Evolutionary conservation across 441 rosid species (phyloP).

Genomic region (Eruca vesicaria): DNA sequence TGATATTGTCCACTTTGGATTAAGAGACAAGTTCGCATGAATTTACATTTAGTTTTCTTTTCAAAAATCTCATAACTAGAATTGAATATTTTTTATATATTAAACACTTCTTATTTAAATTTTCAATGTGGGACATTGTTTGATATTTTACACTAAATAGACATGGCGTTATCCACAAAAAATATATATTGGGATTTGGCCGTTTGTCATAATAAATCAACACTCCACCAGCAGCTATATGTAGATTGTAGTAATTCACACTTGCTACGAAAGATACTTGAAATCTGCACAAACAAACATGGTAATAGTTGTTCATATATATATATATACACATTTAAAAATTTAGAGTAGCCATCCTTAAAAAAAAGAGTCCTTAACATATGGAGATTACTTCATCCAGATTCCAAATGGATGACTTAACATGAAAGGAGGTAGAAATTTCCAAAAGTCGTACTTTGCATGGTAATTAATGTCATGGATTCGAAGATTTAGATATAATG

Average conservation of each 20-base stretch:
- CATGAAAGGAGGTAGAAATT: not conserved
- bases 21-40: no score
- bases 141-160: no score
- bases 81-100: no score
- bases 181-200: not conserved
- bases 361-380: not conserved
- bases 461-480: not conserved
- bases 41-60: no score
- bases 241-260: not conserved
- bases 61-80: no score
- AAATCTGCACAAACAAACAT: not conserved
- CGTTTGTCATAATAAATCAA: not conserved
- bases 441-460: not conserved
- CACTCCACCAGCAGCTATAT: not conserved
- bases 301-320: not conserved
- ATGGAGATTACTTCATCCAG: not conserved
- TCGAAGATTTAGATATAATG: not conserved
- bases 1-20: no score
- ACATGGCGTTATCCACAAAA: no score
- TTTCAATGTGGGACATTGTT: no score
- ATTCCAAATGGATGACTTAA: not conserved
- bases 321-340: not conserved
- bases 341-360: not conserved
- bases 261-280: not conserved
- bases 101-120: no score